Percentiles rank a stretch among this genome's conserved stretches.
Conservation (phyloP, 129 eudicot species). For the Escallonia rubra region DNA sequence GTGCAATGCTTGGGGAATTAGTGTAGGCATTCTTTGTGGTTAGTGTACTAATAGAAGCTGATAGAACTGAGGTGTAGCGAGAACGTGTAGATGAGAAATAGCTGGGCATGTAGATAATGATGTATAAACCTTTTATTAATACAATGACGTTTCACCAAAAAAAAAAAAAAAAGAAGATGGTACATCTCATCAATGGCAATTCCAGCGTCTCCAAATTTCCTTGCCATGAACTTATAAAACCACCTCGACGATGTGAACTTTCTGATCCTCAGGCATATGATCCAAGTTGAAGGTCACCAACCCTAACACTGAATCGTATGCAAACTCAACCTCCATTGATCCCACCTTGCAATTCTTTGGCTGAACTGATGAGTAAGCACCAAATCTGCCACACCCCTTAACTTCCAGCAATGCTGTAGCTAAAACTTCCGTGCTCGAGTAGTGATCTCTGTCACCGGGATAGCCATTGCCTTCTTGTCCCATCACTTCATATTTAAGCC, state of each 20-base stretch:
- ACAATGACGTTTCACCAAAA: too few species aligned
- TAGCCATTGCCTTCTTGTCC: slow-evolving; percentile 11
- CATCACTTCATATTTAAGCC: slow-evolving; percentile 34
- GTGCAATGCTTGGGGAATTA: too few species aligned
- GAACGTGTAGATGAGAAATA: too few species aligned
- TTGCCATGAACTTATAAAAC: slow-evolving; percentile 25
- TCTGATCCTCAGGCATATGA: slow-evolving; percentile 47
- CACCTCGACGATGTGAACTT: slow-evolving; percentile 41
- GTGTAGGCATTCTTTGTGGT: too few species aligned
- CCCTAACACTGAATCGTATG: slow-evolving; percentile 42
- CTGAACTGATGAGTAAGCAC: slow-evolving; percentile 49
- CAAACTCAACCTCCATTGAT: slow-evolving; percentile 34
- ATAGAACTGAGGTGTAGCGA: too few species aligned
- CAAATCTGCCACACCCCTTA: slow-evolving; percentile 72
- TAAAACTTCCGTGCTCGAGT: slow-evolving; percentile 16
- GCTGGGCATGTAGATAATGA: too few species aligned
- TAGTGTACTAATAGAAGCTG: too few species aligned
- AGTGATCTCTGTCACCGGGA: slow-evolving; percentile 4
- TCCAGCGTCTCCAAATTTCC: too few species aligned
- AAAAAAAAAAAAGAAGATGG: too few species aligned
- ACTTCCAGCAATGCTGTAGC: slow-evolving; percentile 44
- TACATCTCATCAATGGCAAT: too few species aligned
- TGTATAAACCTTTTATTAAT: too few species aligned
- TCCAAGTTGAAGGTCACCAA: slow-evolving; percentile 44
- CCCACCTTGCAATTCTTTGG: slow-evolving; percentile 54